Evolutionary conservation across 805 yeast genomes (phyloP).

Genomic region (Candida broadrunensis): DNA sequence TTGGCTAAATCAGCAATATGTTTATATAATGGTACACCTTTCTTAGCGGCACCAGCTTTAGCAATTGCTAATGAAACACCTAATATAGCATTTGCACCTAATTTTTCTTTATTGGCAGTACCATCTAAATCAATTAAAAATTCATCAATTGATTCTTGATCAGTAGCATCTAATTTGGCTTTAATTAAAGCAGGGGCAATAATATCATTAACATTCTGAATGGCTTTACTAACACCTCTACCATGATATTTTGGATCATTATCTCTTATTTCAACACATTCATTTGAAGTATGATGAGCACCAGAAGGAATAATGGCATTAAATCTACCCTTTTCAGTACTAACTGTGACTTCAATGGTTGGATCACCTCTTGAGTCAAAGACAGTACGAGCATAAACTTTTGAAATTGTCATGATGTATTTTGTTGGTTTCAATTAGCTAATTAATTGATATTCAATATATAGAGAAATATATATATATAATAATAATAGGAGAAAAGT

Average conservation of each 20-base stretch:
- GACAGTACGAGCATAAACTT: constrained; percentile 92
- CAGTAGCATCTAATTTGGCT: constrained; percentile 77
- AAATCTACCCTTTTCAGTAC: constrained; percentile 91
- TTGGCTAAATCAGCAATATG: constrained; percentile 83
- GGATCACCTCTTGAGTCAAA: constrained; percentile 99
- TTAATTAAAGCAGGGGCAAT: constrained; percentile 91
- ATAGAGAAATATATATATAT: too few relatives aligned
- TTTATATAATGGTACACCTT: constrained; percentile 87
- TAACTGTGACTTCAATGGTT: constrained; percentile 96
- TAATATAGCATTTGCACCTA: constrained; percentile 97
- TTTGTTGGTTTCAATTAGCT: background rate
- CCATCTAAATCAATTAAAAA: constrained; percentile 89
- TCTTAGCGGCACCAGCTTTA: constrained; percentile 97
- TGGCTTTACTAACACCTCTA: constrained; percentile 97
- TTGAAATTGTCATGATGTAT: constrained; percentile 71
- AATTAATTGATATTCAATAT: too few relatives aligned
- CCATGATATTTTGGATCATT: constrained; percentile 98
- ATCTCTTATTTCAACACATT: constrained; percentile 98
- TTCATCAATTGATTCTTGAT: constrained; percentile 85
- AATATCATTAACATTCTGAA: constrained; percentile 89
- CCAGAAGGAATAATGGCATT: constrained; percentile 99
- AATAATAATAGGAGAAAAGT: too few relatives aligned
- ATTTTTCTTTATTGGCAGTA: constrained; percentile 93
- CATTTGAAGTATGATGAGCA: constrained; percentile 98
- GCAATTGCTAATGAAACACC: constrained; percentile 98